Conservation (phyloP, 345 rosid species). For the Noccaea caerulescens region DNA sequence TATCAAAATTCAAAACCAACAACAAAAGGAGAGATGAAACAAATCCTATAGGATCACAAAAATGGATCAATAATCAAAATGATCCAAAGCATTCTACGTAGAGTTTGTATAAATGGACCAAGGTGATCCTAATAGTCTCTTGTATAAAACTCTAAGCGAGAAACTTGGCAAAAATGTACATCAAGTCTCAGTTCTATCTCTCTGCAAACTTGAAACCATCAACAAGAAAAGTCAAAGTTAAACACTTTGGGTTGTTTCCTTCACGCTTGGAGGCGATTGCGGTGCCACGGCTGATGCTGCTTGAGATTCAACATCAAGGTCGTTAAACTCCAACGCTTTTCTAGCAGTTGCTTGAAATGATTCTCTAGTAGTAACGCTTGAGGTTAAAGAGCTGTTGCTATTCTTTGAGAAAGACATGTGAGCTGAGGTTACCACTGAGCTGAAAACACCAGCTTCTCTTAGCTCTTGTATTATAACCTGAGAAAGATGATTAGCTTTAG, state of each 20-base stretch:
- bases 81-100: neutral
- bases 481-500: constrained; percentile 1
- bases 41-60: too few species aligned
- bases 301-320: constrained; percentile 25
- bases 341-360: constrained; percentile 54
- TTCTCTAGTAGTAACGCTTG: constrained; percentile 42
- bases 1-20: neutral
- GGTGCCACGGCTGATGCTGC: constrained; percentile 59
- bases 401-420: constrained; percentile 43
- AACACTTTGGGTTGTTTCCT: constrained; percentile 33
- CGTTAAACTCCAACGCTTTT: constrained; percentile 51
- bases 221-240: neutral
- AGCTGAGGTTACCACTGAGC: constrained; percentile 56
- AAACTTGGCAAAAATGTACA: constrained; percentile 24
- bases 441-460: constrained; percentile 73
- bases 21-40: neutral
- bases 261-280: constrained; percentile 59
- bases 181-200: neutral
- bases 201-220: neutral
- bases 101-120: constrained; percentile 29
- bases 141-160: neutral
- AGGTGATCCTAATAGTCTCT: constrained; percentile 13
- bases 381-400: constrained; percentile 43
- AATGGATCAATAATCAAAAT: neutral
- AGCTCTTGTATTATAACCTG: constrained; percentile 78